Evolutionary conservation across 2,329 filamentous ascomycete species (phyloP).

Genomic region (Phoma herbarum): DNA sequence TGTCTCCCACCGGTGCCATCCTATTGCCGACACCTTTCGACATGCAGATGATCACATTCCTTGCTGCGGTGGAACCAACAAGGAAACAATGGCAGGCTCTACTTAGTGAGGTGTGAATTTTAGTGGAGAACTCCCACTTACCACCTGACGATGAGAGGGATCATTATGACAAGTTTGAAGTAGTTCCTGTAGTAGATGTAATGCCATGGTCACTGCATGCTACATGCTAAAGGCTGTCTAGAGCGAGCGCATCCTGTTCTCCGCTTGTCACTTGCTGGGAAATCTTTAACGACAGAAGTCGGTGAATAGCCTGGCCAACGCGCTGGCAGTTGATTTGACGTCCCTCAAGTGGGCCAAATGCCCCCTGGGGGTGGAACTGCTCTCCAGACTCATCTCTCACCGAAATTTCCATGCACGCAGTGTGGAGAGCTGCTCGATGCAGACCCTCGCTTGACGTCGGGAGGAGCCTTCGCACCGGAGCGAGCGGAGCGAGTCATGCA

Average conservation of each 20-base stretch:
- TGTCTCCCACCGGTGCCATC: constrained; percentile 6
- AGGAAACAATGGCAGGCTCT: constrained; percentile 11
- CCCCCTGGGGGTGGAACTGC: constrained; percentile 18
- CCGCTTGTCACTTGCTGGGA: neutral
- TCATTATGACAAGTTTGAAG: neutral
- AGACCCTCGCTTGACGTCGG: constrained; percentile 19
- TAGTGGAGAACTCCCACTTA: neutral
- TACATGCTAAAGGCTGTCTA: neutral
- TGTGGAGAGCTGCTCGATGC: constrained; percentile 15
- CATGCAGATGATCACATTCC: constrained; percentile 18
- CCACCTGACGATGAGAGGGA: neutral
- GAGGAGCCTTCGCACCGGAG: constrained; percentile 9
- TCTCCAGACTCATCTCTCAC: constrained; percentile 20
- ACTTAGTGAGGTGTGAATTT: constrained; percentile 5
- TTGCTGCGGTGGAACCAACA: constrained; percentile 12
- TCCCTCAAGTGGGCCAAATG: constrained; percentile 16
- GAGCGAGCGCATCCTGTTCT: neutral
- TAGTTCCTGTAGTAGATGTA: neutral
- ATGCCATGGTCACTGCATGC: neutral
- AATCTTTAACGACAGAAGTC: neutral
- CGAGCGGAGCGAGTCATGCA: constrained; percentile 2
- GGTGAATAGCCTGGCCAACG: neutral
- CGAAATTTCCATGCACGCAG: constrained; percentile 14
- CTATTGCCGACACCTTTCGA: constrained; percentile 13
- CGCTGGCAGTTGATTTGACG: constrained; percentile 1